A percentile compares a stretch with the other conserved stretches of the same genome.
Evolutionary conservation across 495 filamentous ascomycete genomes (phyloP).

Genomic region (Podospora comata): DNA sequence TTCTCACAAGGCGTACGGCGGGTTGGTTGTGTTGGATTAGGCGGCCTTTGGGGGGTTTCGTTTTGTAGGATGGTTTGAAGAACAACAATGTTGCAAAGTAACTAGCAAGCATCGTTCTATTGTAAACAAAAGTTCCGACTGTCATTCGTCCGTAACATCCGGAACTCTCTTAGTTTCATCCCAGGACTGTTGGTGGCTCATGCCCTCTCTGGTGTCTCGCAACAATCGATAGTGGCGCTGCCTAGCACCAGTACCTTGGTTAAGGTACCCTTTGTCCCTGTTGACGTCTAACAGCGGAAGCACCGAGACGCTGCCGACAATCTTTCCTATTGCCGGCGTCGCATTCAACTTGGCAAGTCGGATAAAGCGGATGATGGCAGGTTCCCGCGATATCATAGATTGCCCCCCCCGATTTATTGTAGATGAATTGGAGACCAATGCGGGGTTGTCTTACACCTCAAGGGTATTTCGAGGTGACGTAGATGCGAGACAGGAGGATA

Average conservation of each 20-base stretch:
- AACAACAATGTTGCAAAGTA: too few relatives aligned
- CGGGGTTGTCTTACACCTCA: not conserved
- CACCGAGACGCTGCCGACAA: not conserved
- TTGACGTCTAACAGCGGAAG: not conserved
- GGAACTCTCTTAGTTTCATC: too few relatives aligned
- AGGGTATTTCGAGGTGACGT: not conserved
- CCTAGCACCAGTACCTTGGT: not conserved
- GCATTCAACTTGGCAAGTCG: conserved; percentile 2
- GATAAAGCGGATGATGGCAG: conserved; percentile 7
- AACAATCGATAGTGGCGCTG: not conserved
- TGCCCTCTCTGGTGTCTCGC: too few relatives aligned
- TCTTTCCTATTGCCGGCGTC: not conserved
- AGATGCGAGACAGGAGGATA: not conserved
- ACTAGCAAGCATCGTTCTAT: too few relatives aligned
- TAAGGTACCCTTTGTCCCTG: not conserved
- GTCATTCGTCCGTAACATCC: too few relatives aligned
- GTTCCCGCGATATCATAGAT: not conserved
- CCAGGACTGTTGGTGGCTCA: too few relatives aligned
- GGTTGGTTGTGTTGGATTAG: not conserved
- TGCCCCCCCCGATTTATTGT: not conserved
- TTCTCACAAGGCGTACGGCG: not conserved
- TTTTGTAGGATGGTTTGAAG: too few relatives aligned
- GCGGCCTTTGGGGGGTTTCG: not conserved
- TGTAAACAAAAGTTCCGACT: too few relatives aligned
- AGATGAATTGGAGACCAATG: not conserved